Conservation (phyloP, 2,329 filamentous ascomycete genomes). For the Ophiostoma himal-ulmi region DNA sequence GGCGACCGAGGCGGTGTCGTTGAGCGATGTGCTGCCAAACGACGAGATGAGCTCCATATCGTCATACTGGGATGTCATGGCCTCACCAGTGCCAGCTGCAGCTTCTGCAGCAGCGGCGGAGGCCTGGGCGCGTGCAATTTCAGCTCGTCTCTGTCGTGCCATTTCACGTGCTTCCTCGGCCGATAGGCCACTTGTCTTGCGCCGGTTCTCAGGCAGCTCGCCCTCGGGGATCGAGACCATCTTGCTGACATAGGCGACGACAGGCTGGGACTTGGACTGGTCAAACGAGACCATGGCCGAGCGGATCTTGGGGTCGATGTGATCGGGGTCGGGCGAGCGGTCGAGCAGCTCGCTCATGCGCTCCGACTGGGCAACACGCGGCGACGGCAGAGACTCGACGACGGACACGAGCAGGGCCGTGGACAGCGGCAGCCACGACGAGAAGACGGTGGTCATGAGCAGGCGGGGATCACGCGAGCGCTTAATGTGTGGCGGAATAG, state of each 20-base stretch:
- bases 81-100: slow-evolving; percentile 30
- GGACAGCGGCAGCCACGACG: slow-evolving; percentile 85
- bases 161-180: slow-evolving; percentile 87
- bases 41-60: slow-evolving; percentile 14
- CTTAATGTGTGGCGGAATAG: slow-evolving; percentile 74
- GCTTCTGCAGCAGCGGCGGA: slow-evolving; percentile 32
- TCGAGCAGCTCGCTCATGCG: slow-evolving; percentile 75
- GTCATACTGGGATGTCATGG: background rate
- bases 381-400: slow-evolving; percentile 85
- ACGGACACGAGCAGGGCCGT: slow-evolving; percentile 90
- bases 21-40: slow-evolving; percentile 14
- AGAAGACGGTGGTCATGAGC: slow-evolving; percentile 79
- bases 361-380: slow-evolving; percentile 69
- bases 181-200: slow-evolving; percentile 59
- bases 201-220: slow-evolving; percentile 81
- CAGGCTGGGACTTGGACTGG: slow-evolving; percentile 61
- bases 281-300: slow-evolving; percentile 81
- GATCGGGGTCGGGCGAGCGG: slow-evolving; percentile 67
- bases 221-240: slow-evolving; percentile 95
- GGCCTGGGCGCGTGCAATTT: slow-evolving; percentile 74
- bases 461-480: slow-evolving; percentile 78
- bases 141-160: slow-evolving; percentile 80
- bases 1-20: background rate
- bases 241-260: slow-evolving; percentile 95
- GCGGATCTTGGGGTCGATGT: slow-evolving; percentile 63